These are phyloP conservation scores for Chlorella variabilis DNA, from an alignment of 163 green algal genomes.

Conservation along the genomic window DNA sequence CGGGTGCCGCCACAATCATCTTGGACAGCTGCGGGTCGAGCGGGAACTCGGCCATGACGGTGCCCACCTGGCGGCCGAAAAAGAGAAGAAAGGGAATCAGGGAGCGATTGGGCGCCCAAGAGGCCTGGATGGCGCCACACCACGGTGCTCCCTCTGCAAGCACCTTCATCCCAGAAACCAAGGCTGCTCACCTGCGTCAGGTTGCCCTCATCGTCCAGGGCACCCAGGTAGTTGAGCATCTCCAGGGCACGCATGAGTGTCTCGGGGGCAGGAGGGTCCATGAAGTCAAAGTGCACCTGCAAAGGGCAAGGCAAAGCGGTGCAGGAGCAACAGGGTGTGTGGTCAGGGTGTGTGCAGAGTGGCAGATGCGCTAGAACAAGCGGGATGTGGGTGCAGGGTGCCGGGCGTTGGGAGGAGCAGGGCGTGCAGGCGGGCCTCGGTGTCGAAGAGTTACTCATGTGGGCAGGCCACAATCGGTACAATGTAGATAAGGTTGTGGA, in stretches of 20 bases:
- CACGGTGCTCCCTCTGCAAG: too few relatives aligned
- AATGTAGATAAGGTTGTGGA: slow-evolving; percentile 74
- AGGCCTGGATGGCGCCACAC: too few relatives aligned
- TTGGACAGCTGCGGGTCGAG: slow-evolving; percentile 99
- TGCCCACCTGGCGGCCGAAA: slow-evolving; percentile 66
- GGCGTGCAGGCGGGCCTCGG: too few relatives aligned
- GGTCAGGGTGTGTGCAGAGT: background rate
- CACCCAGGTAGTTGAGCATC: slow-evolving; percentile 99
- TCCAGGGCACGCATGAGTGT: slow-evolving; percentile 99
- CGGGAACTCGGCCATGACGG: slow-evolving; percentile 97
- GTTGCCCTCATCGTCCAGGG: slow-evolving; percentile 97
- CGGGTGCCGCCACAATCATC: slow-evolving; percentile 93
- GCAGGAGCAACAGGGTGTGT: background rate
- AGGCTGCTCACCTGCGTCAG: slow-evolving; percentile 74
- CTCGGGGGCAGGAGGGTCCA: slow-evolving; percentile 99
- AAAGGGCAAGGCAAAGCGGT: background rate
- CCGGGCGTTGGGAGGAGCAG: too few relatives aligned
- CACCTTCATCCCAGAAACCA: background rate
- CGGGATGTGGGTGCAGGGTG: too few relatives aligned
- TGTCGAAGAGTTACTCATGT: too few relatives aligned
- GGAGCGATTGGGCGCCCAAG: too few relatives aligned
- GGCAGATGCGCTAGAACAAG: too few relatives aligned
- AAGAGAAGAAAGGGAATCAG: too few relatives aligned
- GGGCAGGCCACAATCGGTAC: slow-evolving; percentile 50
- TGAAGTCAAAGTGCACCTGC: slow-evolving; percentile 99